Evolutionary conservation across 352 stramenopile genomes (phyloP), one percentile per base, ranked within the genome.

Genomic region (Globisporangium orthogonon): DNA sequence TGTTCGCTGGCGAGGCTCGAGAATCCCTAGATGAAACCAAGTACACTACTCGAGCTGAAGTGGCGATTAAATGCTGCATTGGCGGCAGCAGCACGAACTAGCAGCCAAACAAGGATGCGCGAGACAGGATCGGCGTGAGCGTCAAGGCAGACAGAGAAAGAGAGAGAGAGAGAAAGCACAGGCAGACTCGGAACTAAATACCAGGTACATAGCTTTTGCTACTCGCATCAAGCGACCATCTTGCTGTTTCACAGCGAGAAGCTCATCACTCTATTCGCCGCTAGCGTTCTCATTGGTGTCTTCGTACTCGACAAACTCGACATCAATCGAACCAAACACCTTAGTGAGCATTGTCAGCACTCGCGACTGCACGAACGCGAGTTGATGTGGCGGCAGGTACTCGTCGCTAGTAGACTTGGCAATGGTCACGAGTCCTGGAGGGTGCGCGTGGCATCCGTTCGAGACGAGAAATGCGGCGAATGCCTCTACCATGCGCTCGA

Each of bases 361-460:
- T 28, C 54, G 58, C 11, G 61, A 33, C 1, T 84, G 62, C 9
- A 94, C 74, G 14, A 63, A 43, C 29, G 83, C 66, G 1, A 85
- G 50, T 51, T 94, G 83, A 44, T 86, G 63, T 0, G 73, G 69
- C 6, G 85, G 86, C 28, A 91, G 70, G 58, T 81, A 96, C 31
- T 81, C 56, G 47, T 96, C 86, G 2, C 70, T 69, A 1, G 74
- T 83, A 5, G 86, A 96, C 52, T 86, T 92, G 6, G 86, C 85
- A 23, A 96, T 82, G 5, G 85, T 94, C 47, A 95, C 76, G n/a
- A 96, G 60, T 11, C 66, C 58, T n/a, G 86, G 86, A 58, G 59
- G 66, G 37, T 69, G 63, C 15, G 14, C 29, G n/a, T 69, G 51
- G 3, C 74, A 48, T 11, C 30, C 50, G 48, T 69, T 54, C 0